Evolutionary conservation across 768 basidiomycete genomes (phyloP).

Genomic region (Naematelia encephala): DNA sequence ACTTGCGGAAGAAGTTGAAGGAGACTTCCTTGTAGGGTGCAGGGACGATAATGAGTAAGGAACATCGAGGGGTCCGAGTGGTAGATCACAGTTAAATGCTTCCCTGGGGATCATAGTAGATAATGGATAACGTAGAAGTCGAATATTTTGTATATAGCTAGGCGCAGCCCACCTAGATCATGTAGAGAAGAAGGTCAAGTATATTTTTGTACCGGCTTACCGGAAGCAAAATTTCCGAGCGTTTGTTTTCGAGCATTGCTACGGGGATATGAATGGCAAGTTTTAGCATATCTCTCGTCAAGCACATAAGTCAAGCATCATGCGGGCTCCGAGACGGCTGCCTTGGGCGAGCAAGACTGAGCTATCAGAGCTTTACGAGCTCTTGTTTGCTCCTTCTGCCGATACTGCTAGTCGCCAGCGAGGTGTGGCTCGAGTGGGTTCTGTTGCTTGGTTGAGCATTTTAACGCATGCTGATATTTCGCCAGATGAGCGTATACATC

Average conservation of each 20-base stretch:
- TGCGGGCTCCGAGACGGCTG: constrained; percentile 37
- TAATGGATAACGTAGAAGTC: background rate
- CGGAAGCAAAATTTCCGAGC: background rate
- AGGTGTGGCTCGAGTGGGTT: constrained; percentile 43
- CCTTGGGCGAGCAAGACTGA: constrained; percentile 41
- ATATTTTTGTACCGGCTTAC: too few relatives aligned
- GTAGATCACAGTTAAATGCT: too few relatives aligned
- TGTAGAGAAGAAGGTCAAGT: background rate
- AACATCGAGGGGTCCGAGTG: too few relatives aligned
- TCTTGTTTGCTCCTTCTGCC: constrained; percentile 39
- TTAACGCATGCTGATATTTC: background rate
- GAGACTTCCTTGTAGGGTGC: constrained; percentile 10
- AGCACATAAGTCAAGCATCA: background rate
- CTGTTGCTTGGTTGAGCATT: background rate
- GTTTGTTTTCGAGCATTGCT: too few relatives aligned
- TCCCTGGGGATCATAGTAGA: too few relatives aligned
- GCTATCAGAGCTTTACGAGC: constrained; percentile 44
- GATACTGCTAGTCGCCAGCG: constrained; percentile 17
- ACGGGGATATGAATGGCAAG: too few relatives aligned
- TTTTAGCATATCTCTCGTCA: background rate
- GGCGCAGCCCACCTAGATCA: background rate
- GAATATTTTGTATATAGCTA: background rate
- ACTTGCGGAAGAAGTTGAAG: constrained; percentile 42
- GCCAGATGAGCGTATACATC: constrained; percentile 44
- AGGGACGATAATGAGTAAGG: background rate